Evolutionary conservation across 352 stramenopile genomes (phyloP).

Genomic region (Phytophthora palmivora): DNA sequence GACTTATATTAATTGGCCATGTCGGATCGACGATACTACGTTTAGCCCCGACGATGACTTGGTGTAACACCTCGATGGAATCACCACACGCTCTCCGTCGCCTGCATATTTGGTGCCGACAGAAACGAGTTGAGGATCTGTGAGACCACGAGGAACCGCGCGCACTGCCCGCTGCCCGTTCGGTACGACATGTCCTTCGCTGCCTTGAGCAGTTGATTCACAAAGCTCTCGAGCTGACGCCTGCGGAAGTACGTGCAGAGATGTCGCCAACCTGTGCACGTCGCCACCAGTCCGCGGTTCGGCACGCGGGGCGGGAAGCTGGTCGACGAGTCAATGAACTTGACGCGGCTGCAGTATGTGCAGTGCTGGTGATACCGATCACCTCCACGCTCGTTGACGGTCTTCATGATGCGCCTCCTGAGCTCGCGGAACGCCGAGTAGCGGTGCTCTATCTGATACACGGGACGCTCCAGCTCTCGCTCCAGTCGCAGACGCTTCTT

Average conservation of each 20-base stretch:
- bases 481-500: constrained; percentile 27
- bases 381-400: constrained; percentile 24
- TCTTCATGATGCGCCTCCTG: constrained; percentile 37
- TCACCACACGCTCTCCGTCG: constrained; percentile 33
- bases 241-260: constrained; percentile 35
- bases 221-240: constrained; percentile 45
- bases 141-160: constrained; percentile 55
- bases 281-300: constrained; percentile 30
- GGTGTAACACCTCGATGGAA: not conserved
- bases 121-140: constrained; percentile 68
- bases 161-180: constrained; percentile 38
- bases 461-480: constrained; percentile 26
- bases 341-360: constrained; percentile 55
- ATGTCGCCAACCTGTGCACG: constrained; percentile 25
- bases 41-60: not conserved
- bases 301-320: constrained; percentile 57
- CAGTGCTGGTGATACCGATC: constrained; percentile 53
- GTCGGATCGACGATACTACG: not conserved
- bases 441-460: constrained; percentile 61
- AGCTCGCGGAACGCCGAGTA: constrained; percentile 64
- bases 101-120: constrained; percentile 36
- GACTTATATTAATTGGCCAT: too few species aligned
- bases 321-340: constrained; percentile 49
- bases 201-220: constrained; percentile 49
- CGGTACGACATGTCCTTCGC: constrained; percentile 62